A percentile compares a stretch with the other conserved stretches of the same genome.
These are phyloP conservation scores for Lenwebbia sp. DNA, from an alignment of 345 rosid genomes.

Conservation along the genomic window DNA sequence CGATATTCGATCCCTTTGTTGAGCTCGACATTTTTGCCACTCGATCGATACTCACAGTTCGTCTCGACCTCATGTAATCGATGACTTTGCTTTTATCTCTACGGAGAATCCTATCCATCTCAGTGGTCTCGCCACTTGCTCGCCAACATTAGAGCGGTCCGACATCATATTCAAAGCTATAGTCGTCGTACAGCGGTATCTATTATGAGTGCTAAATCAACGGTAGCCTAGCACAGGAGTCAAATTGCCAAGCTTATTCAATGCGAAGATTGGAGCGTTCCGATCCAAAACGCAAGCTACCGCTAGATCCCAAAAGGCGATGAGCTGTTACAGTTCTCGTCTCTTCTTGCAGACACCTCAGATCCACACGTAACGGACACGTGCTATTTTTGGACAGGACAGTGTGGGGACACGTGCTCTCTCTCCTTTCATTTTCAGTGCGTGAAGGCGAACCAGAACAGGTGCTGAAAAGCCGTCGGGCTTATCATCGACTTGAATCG, in stretches of 20 bases:
- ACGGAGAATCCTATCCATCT: too few species aligned
- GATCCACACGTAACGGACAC: background rate
- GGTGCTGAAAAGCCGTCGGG: background rate
- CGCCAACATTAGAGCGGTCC: too few species aligned
- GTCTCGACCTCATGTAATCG: too few species aligned
- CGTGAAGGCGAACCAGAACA: background rate
- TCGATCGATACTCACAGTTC: too few species aligned
- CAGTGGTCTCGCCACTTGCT: too few species aligned
- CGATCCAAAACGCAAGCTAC: background rate
- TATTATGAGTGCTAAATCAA: too few species aligned
- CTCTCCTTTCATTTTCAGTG: background rate
- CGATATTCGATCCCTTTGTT: too few species aligned
- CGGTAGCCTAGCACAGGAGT: background rate
- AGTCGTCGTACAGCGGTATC: too few species aligned
- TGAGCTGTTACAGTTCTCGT: background rate
- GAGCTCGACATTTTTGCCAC: too few species aligned
- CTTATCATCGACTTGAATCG: background rate
- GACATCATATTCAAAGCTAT: too few species aligned
- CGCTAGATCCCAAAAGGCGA: background rate
- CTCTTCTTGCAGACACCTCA: background rate
- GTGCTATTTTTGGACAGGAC: background rate
- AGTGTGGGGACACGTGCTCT: background rate
- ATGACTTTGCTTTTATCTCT: too few species aligned
- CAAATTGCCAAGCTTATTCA: background rate
- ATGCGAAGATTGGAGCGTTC: background rate